Evolutionary conservation across 805 yeast genomes (phyloP).

Genomic region (Barnettozyma wickerhamii): DNA sequence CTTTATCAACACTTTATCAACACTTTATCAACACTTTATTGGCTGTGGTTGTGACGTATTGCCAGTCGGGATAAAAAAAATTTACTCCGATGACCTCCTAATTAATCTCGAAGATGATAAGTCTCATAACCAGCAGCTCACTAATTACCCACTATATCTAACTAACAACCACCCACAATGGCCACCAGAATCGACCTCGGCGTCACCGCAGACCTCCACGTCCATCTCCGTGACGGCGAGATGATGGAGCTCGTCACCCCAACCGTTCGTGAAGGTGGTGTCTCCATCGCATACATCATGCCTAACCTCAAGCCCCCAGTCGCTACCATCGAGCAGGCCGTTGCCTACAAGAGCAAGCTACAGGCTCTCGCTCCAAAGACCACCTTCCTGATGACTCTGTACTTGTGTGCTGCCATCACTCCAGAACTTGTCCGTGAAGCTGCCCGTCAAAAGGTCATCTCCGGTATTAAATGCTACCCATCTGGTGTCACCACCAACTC

Average conservation of each 20-base stretch:
- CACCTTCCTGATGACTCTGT: conserved; percentile 87
- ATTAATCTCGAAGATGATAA: too few relatives aligned
- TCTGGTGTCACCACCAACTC: conserved; percentile 99
- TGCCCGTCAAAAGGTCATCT: conserved; percentile 58
- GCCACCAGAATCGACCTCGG: conserved; percentile 42
- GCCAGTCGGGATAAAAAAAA: neutral
- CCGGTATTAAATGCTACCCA: conserved; percentile 95
- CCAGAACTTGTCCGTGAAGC: conserved; percentile 85
- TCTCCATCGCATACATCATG: conserved; percentile 90
- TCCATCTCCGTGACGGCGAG: conserved; percentile 88
- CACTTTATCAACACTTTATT: too few relatives aligned
- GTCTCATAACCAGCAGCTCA: too few relatives aligned
- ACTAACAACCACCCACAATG: neutral
- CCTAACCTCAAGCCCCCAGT: conserved; percentile 94
- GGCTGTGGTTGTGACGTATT: too few relatives aligned
- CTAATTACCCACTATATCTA: too few relatives aligned
- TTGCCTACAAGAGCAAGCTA: conserved; percentile 61
- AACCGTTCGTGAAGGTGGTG: conserved; percentile 85
- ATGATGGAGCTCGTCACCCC: conserved; percentile 94
- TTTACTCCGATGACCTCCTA: neutral
- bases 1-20: too few relatives aligned
- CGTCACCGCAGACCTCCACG: conserved; percentile 87
- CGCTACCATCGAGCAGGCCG: conserved; percentile 67
- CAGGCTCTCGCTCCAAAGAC: conserved; percentile 72
- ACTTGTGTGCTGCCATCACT: conserved; percentile 71